These are phyloP conservation scores for Arthrobotrys iridis DNA, from an alignment of 2,329 filamentous ascomycete species.

Conservation along the genomic window DNA sequence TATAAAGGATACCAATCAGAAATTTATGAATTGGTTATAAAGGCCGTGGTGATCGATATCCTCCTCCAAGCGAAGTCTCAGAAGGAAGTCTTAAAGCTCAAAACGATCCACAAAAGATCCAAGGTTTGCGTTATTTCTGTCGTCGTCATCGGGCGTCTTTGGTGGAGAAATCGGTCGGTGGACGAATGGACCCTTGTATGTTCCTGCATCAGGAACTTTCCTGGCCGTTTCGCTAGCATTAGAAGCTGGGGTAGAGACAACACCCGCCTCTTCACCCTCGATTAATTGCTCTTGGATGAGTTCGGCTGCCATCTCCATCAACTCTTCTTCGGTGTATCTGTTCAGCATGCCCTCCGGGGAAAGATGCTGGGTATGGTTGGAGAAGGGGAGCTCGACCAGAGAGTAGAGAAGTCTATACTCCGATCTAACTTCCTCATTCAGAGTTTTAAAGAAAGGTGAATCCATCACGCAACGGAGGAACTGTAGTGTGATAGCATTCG, in stretches of 20 bases:
- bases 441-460: slow-evolving; percentile 42
- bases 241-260: not conserved
- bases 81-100: slow-evolving; percentile 16
- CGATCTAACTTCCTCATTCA: slow-evolving; percentile 29
- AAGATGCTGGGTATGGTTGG: slow-evolving; percentile 43
- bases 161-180: slow-evolving; percentile 39
- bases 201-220: not conserved
- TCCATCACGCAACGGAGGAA: slow-evolving; percentile 49
- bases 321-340: slow-evolving; percentile 34
- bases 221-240: slow-evolving; percentile 9
- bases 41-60: no score
- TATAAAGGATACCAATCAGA: no score
- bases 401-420: slow-evolving; percentile 35
- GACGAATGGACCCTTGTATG: slow-evolving; percentile 23
- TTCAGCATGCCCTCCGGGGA: slow-evolving; percentile 8
- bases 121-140: slow-evolving; percentile 22
- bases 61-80: slow-evolving; percentile 8
- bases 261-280: slow-evolving; percentile 18
- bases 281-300: slow-evolving; percentile 47
- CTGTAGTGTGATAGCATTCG: slow-evolving; percentile 39
- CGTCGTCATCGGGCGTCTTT: slow-evolving; percentile 45
- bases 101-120: slow-evolving; percentile 30
- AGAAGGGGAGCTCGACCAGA: slow-evolving; percentile 42
- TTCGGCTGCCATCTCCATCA: slow-evolving; percentile 35
- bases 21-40: no score